Evolutionary conservation across 2,329 filamentous ascomycete genomes (phyloP), one percentile per base, ranked within the genome.

Genomic region (Chaetomiaceae sp.): DNA sequence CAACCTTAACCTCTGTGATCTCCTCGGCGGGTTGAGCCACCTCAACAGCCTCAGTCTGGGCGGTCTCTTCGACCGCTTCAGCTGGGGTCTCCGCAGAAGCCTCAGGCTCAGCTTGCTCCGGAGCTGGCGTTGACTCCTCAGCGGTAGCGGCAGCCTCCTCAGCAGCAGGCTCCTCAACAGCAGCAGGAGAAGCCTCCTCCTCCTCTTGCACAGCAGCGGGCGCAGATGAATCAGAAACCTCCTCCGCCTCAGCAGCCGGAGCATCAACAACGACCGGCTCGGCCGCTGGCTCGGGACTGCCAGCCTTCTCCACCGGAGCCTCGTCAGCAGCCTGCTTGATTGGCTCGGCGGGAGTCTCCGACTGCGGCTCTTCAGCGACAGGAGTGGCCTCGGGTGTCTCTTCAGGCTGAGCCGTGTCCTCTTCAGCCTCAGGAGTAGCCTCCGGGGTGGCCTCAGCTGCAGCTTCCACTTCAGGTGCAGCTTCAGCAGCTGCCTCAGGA

Each of bases 1-100:
- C n/a, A n/a, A n/a, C n/a, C n/a, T n/a, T n/a, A n/a, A n/a, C n/a
- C n/a, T n/a, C 15, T 11, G 26, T 45, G 26, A 12, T 7, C 19
- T 45, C 42, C 7, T 38, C 42, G 10, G n/a, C 37, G n/a, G 44
- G 27, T 54, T 45, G 45, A 24, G 26, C 33, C 36, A 34, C 46
- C 20, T 34, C 42, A 8, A 19, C 42, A 17, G 15, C 8, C n/a
- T 39, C 15, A 12, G 20, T 10, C 8, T n/a, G n/a, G n/a, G n/a
- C 19, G 17, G 42, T 5, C n/a, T 19, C 22, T 12, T 35, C 20
- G n/a, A 19, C 36, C n/a, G 27, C 4, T 8, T 41, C 44, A 12
- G 7, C 30, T 17, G 36, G 27, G 32, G 34, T 17, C n/a, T 47
- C 38, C 27, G 20, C 39, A n/a, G 29, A 34, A 29, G 37, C 12